These are phyloP conservation scores for Aegilops umbellulata DNA, from an alignment of 176 grass and related monocot genomes.

Conservation along the genomic window DNA sequence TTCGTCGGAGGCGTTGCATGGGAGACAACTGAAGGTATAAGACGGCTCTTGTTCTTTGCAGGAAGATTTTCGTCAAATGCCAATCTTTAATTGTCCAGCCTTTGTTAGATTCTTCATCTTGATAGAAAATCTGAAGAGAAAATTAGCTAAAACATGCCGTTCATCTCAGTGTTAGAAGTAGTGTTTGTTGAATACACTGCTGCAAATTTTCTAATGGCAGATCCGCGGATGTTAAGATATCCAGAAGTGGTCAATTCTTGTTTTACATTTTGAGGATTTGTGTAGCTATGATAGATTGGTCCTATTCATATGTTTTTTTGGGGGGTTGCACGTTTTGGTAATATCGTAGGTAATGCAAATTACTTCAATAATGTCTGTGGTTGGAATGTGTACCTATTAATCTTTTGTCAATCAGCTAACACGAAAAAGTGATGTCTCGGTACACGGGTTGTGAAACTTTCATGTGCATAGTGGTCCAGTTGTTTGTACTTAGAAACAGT, in stretches of 20 bases:
- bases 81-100: neutral
- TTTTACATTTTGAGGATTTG: neutral
- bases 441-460: neutral
- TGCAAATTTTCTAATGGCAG: neutral
- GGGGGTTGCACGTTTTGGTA: neutral
- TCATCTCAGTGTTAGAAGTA: neutral
- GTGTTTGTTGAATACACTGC: neutral
- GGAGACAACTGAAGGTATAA: constrained; percentile 73
- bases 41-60: neutral
- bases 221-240: neutral
- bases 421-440: neutral
- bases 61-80: neutral
- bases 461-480: neutral
- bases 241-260: too few species aligned
- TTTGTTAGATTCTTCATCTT: neutral
- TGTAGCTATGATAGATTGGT: neutral
- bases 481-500: neutral
- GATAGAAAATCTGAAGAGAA: neutral
- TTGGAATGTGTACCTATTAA: neutral
- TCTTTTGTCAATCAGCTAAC: neutral
- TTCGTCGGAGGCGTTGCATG: constrained; percentile 79
- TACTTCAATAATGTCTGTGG: neutral
- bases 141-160: neutral
- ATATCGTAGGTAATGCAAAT: neutral
- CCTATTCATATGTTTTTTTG: neutral